Base-by-base conservation (phyloP, 495 filamentous ascomycete genomes). In the Hypoxylon intermedium region DNA sequence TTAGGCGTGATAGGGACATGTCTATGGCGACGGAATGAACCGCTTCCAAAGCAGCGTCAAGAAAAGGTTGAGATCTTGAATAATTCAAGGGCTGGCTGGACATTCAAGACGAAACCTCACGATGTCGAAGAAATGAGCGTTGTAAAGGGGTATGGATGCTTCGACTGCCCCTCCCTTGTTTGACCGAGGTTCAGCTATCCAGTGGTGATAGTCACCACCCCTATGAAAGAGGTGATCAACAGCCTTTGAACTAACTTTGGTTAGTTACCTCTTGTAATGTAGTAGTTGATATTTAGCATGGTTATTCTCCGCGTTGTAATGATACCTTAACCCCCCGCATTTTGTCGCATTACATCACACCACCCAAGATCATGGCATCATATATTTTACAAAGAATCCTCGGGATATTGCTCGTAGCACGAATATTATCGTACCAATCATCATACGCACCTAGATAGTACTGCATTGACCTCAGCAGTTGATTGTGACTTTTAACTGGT, bases 81-180 rank as follows among this genome's bases (percentile, higher is more conserved):
- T 54, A 92, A 90, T 59, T 74, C 76, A 43, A 79, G 87, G 67
- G 86, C 85, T 11, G 89, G 89, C 6, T 91, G 85, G 76, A 65
- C 91, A 40, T 72, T 92, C 65, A 78, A 89, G 58, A 92, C 89
- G 4, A 92, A 92, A 69, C 87, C 85, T 1, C 81, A 81, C 45
- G 80, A 84, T 52, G 88, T 87, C 46, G 86, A 91, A 53, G 89
- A 92, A 68, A 89, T 89, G 13, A 89, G 89, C 34, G 88, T 92
- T n/a, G 89, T 89, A 18, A 89, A 88, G 30, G 89, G 89, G 4
- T 91, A 91, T 73, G 89, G 89, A 12, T 86, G 86, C 50, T 77
- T 92, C 53, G 89, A 92, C 71, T 88, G 86, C 56, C 78, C 83
- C 45, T 79, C 76, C 55, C 73, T 88, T 55, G 63, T 85, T n/a